Base-by-base conservation (phyloP, 148 eudicot genomes). In the Vaccinium corymbosum region DNA sequence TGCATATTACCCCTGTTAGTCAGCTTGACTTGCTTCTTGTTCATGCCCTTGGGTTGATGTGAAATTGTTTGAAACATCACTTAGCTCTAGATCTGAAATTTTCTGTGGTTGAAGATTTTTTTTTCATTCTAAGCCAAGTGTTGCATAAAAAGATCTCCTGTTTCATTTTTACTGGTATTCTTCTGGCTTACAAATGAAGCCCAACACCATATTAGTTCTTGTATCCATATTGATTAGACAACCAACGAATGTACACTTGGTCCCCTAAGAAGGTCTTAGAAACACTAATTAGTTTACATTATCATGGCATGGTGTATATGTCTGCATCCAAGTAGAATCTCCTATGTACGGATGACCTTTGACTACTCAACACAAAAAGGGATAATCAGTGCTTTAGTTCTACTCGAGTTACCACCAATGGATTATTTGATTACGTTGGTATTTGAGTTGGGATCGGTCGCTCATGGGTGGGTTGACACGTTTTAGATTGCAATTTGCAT, bases 11-110 rank as follows among this genome's bases (percentile, higher is more conserved):
- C 78, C 1, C 3, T 75, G 19, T 75, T 75, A 42, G 78, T 75
- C 78, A 75, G 53, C 78, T 75, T 46, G 78, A n/a, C 52, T 75
- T 19, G 78, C 53, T 75, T 75, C 78, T 13, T 42, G 9, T 1
- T 75, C 78, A 75, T 75, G 27, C 53, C 52, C 53, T 20, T 35
- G 20, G 53, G 27, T 75, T 20, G 29, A 20, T 48, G 53, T 48
- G 53, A 20, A 75, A 20, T 11, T 19, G 48, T 2, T 74, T 42
- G n/a, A 14, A 19, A 17, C 51, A 38, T 1, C 20, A 35, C 76
- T 72, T 74, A 51, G 51, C 22, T 74, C 0, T 16, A 42, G 9
- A 16, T 32, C 20, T 29, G 15, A 22, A 27, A 27, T 12, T 25
- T 66, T 72, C 10, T 35, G 14, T 32, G 75, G 75, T 29, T 15